phyloP scores from a whole-genome alignment of 306 rosid genomes.

The Trifolium dubium region DNA sequence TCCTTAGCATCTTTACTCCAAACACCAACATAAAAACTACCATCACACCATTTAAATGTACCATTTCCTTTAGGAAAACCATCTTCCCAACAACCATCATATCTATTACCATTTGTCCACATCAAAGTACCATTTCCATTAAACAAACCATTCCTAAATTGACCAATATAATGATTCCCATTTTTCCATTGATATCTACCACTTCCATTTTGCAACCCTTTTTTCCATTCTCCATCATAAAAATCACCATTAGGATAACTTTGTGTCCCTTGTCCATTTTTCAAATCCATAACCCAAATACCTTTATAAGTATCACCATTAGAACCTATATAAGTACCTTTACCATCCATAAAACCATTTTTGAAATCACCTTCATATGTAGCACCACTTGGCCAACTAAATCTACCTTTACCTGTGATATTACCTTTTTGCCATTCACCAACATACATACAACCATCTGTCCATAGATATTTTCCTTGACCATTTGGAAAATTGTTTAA shows the following conservation, averaged over 20 bases:
- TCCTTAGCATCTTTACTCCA: constrained; percentile 74
- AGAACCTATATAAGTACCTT: constrained; percentile 76
- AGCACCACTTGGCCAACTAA: constrained; percentile 96
- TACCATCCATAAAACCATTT: constrained; percentile 77
- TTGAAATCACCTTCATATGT: constrained; percentile 95
- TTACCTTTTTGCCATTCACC: constrained; percentile 85
- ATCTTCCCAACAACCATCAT: constrained; percentile 89
- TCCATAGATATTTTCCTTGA: constrained; percentile 86
- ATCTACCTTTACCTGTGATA: constrained; percentile 71
- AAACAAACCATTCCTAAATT: constrained; percentile 72
- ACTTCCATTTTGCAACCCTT: constrained; percentile 80
- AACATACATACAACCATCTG: constrained; percentile 91
- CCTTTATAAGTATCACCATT: constrained; percentile 83
- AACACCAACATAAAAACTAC: constrained; percentile 78
- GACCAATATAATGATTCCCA: constrained; percentile 80
- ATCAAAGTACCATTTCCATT: constrained; percentile 79
- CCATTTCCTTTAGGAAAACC: constrained; percentile 89
- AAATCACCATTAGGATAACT: constrained; percentile 80
- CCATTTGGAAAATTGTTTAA: constrained; percentile 62
- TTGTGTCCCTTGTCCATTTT: constrained; percentile 76
- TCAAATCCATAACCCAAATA: constrained; percentile 82
- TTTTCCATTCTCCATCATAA: constrained; percentile 92
- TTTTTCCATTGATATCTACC: constrained; percentile 92
- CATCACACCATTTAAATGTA: constrained; percentile 77
- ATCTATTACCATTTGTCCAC: constrained; percentile 77